These are phyloP conservation scores for Pseudogymnoascus sp. DNA, from an alignment of 2,329 filamentous ascomycete genomes.

Conservation along the genomic window DNA sequence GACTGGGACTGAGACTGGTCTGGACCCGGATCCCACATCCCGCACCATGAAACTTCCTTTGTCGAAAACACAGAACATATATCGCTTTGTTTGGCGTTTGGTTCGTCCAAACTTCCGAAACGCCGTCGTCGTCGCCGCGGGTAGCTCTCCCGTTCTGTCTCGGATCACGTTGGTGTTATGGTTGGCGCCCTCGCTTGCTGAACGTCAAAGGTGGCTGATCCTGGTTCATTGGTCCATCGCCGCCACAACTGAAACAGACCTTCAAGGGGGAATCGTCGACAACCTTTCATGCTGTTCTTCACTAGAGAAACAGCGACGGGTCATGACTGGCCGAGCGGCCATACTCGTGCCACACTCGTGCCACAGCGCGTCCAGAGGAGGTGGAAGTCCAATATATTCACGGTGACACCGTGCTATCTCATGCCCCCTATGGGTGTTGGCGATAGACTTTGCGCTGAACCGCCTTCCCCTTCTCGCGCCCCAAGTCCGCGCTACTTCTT, in stretches of 20 bases:
- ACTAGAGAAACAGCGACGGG: not conserved
- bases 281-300: not conserved
- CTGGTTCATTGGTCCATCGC: not conserved
- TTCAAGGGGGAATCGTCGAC: not conserved
- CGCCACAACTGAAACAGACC: not conserved
- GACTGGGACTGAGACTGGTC: not conserved
- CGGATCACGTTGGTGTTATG: not conserved
- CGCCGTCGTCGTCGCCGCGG: not conserved
- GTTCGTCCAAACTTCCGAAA: not conserved
- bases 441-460: not conserved
- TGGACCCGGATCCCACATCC: not conserved
- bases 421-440: not conserved
- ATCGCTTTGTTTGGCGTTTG: not conserved
- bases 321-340: not conserved
- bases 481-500: not conserved
- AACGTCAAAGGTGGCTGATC: not conserved
- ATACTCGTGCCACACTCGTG: not conserved
- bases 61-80: not conserved
- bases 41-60: not conserved
- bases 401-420: not conserved
- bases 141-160: conserved; percentile 1
- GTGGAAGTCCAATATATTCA: not conserved
- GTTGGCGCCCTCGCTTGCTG: not conserved
- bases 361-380: not conserved
- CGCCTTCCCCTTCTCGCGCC: not conserved